Base-by-base conservation (phyloP, 495 filamentous ascomycete species). In the Hypoxylon crocopeplum region DNA sequence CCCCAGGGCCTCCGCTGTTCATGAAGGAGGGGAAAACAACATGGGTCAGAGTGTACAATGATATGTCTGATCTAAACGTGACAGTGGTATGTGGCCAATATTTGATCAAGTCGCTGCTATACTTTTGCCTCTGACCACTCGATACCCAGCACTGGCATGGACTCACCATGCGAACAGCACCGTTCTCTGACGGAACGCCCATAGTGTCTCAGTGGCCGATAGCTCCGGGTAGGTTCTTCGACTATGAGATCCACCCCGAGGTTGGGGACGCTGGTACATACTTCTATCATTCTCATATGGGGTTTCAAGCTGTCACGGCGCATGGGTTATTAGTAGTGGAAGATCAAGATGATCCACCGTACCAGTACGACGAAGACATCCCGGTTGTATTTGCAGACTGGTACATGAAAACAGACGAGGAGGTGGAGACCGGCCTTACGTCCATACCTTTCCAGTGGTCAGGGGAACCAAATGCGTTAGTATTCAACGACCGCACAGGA, bases 281-380 rank as follows among this genome's bases (percentile, higher is more conserved):
- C 67, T 85, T 82, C 64, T 86, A 85, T 50, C 83, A 86, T 60
- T 84, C 80, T 7, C 84, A 86, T 51, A 76, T 85, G 21, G 79
- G 72, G 0, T 78, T 85, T 52, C 82, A 86, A 67, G 76, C 82
- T 2, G 68, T 81, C 24, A 79, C 79, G 37, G 79, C 77, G 4
- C 60, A 75, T 5, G 85, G 83, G 0, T 70, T 83, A 0, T 62
- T 88, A 20, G 79, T 85, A 46, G 79, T 88, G 15, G 74, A 79
- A 40, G 80, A 85, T 36, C 69, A 74, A 12, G 57, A 62, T 1
- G 15, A 56, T 2, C 50, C 72, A 1, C 83, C 81, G 0, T 85
- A 78, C 49, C 11, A 74, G 2, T 86, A 82, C 49, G 83, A 86
- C 37, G 81, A 77, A 2, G 85, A 86, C 36, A 77, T 78, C 8